Evolutionary conservation across 352 stramenopile genomes (phyloP).

Genomic region (Phytophthora megakarya): DNA sequence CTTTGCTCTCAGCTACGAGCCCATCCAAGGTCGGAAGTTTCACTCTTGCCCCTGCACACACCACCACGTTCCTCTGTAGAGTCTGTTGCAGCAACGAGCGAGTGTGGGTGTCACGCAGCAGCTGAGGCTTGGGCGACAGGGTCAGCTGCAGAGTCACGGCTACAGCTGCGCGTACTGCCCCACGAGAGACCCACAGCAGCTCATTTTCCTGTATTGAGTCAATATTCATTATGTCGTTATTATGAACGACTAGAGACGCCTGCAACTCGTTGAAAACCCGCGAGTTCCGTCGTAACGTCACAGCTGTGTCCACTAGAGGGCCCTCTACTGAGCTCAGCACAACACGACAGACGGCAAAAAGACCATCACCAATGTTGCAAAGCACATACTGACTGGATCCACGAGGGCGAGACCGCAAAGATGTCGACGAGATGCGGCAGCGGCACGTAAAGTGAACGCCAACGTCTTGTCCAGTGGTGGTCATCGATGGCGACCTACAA

Average conservation of each 20-base stretch:
- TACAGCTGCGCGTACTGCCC: conserved; percentile 44
- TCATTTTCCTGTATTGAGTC: not conserved
- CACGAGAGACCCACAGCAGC: conserved; percentile 56
- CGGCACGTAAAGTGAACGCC: conserved; percentile 64
- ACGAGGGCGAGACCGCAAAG: conserved; percentile 37
- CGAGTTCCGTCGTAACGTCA: conserved; percentile 35
- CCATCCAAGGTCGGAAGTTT: conserved; percentile 39
- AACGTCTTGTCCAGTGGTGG: not conserved
- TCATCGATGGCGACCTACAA: no score
- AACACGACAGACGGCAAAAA: conserved; percentile 51
- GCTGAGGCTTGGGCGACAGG: conserved; percentile 14
- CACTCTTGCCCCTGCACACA: conserved; percentile 48
- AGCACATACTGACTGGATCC: conserved; percentile 44
- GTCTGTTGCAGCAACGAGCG: conserved; percentile 61
- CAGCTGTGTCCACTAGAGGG: conserved; percentile 27
- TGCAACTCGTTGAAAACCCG: conserved; percentile 30
- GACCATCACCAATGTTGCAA: conserved; percentile 25
- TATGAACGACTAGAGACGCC: conserved; percentile 25
- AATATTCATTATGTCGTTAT: not conserved
- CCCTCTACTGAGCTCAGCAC: conserved; percentile 26
- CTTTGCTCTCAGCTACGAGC: conserved; percentile 31
- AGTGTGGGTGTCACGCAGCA: conserved; percentile 40
- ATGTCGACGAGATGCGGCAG: conserved; percentile 46
- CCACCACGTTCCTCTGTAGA: conserved; percentile 53
- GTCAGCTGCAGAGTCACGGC: conserved; percentile 58